A percentile compares a stretch with the other conserved stretches of the same genome.
These are phyloP conservation scores for Karstenula rhodostoma DNA, from an alignment of 2,329 filamentous ascomycete genomes.

Conservation along the genomic window DNA sequence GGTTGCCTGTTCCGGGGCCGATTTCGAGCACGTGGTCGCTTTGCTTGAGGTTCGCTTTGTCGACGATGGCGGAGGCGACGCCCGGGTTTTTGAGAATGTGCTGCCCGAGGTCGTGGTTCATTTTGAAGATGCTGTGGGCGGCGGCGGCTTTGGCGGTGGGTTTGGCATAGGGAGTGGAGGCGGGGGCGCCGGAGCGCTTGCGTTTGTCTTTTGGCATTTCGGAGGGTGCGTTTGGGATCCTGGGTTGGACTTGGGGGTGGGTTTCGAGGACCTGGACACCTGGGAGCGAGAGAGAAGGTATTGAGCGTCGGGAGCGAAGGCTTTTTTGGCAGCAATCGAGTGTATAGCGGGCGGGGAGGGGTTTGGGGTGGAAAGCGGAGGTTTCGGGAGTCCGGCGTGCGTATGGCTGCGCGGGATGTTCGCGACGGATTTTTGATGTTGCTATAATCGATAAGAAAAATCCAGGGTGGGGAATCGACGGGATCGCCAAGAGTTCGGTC, in stretches of 20 bases:
- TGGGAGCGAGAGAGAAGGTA: neutral
- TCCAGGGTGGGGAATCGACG: too few species aligned
- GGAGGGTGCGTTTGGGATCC: slow-evolving; percentile 13
- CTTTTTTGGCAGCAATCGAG: neutral
- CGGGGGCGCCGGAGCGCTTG: slow-evolving; percentile 35
- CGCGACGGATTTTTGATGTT: neutral
- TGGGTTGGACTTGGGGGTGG: too few species aligned
- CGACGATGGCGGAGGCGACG: slow-evolving; percentile 81
- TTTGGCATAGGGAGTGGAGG: slow-evolving; percentile 55
- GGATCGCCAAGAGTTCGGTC: too few species aligned
- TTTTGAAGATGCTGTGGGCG: slow-evolving; percentile 91
- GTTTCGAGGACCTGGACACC: neutral
- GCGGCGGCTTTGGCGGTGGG: slow-evolving; percentile 57
- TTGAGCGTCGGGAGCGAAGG: too few species aligned
- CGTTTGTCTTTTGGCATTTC: slow-evolving; percentile 58
- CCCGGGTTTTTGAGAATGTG: slow-evolving; percentile 94
- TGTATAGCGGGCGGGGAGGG: neutral
- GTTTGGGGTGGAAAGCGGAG: neutral
- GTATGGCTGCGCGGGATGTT: neutral
- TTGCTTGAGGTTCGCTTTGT: slow-evolving; percentile 89
- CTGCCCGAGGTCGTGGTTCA: slow-evolving; percentile 89
- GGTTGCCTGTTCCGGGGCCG: slow-evolving; percentile 86
- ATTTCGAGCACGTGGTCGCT: slow-evolving; percentile 89
- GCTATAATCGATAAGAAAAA: too few species aligned
- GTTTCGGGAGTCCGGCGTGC: neutral